phyloP scores from a whole-genome alignment of 352 stramenopile genomes.

The Phytophthora podocarpi region DNA sequence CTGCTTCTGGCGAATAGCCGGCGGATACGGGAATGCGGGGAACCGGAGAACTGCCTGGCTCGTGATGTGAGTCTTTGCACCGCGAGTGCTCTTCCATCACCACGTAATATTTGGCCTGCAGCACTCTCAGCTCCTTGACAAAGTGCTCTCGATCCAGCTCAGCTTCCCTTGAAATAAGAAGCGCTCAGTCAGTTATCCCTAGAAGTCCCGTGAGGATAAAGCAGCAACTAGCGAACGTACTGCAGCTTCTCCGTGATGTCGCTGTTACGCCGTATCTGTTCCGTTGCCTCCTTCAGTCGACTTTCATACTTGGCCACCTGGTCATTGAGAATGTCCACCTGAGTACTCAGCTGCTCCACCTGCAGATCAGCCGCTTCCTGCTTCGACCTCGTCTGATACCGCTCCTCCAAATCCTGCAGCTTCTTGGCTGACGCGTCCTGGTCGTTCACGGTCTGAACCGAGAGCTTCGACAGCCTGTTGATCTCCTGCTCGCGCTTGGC shows the following conservation, averaged over 20 bases:
- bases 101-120: conserved; percentile 52
- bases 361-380: conserved; percentile 62
- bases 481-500: conserved; percentile 77
- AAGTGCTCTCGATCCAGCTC: conserved; percentile 59
- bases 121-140: conserved; percentile 47
- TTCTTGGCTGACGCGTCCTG: conserved; percentile 30
- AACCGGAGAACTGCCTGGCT: background rate
- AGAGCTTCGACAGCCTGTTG: conserved; percentile 57
- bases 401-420: conserved; percentile 41
- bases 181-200: background rate
- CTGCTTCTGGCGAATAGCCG: background rate
- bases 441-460: conserved; percentile 36
- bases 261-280: conserved; percentile 52
- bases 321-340: conserved; percentile 80
- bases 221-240: conserved; percentile 29
- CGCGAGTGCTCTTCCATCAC: conserved; percentile 60
- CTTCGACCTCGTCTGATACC: conserved; percentile 32
- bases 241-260: conserved; percentile 59
- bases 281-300: conserved; percentile 63
- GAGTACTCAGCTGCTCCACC: conserved; percentile 68
- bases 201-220: background rate
- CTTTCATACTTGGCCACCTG: conserved; percentile 84
- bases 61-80: conserved; percentile 7
- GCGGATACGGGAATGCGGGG: background rate
- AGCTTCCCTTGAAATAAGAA: conserved; percentile 36